These are phyloP conservation scores for Arbutus unedo DNA, from an alignment of 148 eudicot species.

Conservation along the genomic window DNA sequence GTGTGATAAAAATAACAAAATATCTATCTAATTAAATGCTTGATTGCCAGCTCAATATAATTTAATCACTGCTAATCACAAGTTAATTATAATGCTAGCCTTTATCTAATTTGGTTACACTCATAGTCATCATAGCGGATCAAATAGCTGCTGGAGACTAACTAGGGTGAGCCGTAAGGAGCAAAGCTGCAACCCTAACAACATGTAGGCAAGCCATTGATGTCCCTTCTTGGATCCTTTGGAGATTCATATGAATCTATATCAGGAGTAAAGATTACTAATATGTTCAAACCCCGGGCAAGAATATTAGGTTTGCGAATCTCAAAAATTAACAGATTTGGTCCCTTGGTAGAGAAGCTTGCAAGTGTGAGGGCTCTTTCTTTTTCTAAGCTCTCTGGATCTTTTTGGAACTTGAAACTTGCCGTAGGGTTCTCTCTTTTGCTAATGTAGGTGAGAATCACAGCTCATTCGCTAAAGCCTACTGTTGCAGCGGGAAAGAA, in stretches of 20 bases:
- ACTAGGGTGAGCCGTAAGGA: too few relatives aligned
- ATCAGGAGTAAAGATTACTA: background rate
- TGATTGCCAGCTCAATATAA: too few relatives aligned
- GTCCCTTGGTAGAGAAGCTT: background rate
- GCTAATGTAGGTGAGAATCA: background rate
- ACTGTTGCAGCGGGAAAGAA: background rate
- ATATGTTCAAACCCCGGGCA: background rate
- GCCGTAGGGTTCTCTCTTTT: background rate
- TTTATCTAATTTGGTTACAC: too few relatives aligned
- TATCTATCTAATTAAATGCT: too few relatives aligned
- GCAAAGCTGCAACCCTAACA: too few relatives aligned
- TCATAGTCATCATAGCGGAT: too few relatives aligned
- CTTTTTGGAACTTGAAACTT: background rate
- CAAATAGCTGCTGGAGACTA: too few relatives aligned
- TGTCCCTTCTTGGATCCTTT: background rate
- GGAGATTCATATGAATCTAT: background rate
- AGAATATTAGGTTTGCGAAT: background rate
- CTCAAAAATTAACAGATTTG: background rate
- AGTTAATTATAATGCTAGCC: too few relatives aligned
- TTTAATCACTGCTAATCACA: too few relatives aligned
- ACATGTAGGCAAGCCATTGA: too few relatives aligned
- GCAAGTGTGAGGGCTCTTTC: background rate
- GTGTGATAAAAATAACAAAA: too few relatives aligned
- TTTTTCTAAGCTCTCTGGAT: background rate
- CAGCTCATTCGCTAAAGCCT: background rate